Evolutionary conservation across 331 rosid species (phyloP).

Genomic region (Phaseolus coccineus): DNA sequence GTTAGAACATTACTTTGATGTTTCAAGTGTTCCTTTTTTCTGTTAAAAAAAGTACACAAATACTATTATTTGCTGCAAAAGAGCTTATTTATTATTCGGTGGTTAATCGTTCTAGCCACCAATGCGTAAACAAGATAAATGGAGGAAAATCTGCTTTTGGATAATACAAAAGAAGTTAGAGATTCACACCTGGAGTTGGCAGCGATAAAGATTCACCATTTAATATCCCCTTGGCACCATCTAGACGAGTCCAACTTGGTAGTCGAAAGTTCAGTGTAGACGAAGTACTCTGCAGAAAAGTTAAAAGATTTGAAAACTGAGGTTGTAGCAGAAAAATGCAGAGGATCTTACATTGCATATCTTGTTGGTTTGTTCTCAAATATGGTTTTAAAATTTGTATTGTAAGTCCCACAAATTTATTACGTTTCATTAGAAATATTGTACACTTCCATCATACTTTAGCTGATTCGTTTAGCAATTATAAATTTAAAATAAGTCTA

Average conservation of each 20-base stretch:
- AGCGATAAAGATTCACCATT: constrained; percentile 54
- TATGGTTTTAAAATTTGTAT: neutral
- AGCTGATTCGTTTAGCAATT: neutral
- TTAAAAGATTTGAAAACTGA: neutral
- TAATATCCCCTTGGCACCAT: constrained; percentile 58
- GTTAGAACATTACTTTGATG: neutral
- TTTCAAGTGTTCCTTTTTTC: constrained; percentile 2
- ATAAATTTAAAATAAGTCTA: neutral
- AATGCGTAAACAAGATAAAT: neutral
- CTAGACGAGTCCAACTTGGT: constrained; percentile 73
- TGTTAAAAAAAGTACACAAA: neutral
- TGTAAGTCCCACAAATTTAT: neutral
- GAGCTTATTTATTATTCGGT: neutral
- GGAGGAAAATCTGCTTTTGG: neutral
- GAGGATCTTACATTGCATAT: neutral
- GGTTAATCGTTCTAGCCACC: neutral
- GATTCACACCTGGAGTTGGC: constrained; percentile 61
- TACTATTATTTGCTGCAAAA: constrained; percentile 6
- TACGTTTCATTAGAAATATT: neutral
- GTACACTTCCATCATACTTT: constrained; percentile 22
- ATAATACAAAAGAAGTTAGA: constrained; percentile 28
- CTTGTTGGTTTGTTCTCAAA: neutral
- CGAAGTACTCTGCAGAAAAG: constrained; percentile 49
- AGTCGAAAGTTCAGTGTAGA: constrained; percentile 75
- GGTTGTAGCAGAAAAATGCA: neutral